These are phyloP conservation scores for Cladorrhinum sp. DNA, from an alignment of 2,329 filamentous ascomycete genomes.

Conservation along the genomic window DNA sequence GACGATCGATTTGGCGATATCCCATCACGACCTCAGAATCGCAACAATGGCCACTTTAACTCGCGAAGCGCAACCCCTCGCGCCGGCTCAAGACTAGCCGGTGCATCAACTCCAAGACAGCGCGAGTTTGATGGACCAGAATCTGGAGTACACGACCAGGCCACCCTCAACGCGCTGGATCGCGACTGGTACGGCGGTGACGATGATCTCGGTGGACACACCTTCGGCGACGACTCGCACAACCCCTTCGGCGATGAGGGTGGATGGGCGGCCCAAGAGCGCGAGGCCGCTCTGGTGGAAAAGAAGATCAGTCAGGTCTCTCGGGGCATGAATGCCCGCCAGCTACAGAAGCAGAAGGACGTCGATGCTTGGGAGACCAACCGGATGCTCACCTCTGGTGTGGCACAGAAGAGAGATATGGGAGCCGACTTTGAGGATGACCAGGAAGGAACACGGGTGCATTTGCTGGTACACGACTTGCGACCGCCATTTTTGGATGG, in stretches of 20 bases:
- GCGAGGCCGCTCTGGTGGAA: slow-evolving; percentile 72
- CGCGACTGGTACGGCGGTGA: slow-evolving; percentile 92
- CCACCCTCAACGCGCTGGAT: slow-evolving; percentile 68
- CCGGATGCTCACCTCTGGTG: slow-evolving; percentile 93
- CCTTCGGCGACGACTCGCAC: slow-evolving; percentile 87
- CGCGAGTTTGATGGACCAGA: slow-evolving; percentile 61
- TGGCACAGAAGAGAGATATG: slow-evolving; percentile 83
- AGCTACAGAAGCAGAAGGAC: slow-evolving; percentile 84
- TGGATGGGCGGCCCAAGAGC: slow-evolving; percentile 67
- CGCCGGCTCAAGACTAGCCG: slow-evolving; percentile 30
- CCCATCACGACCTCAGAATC: slow-evolving; percentile 38
- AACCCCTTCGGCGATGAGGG: slow-evolving; percentile 82
- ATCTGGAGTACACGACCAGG: slow-evolving; percentile 60
- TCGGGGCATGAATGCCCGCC: slow-evolving; percentile 65
- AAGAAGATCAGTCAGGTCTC: slow-evolving; percentile 69
- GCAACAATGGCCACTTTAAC: slow-evolving; percentile 23
- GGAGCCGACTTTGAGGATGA: slow-evolving; percentile 83
- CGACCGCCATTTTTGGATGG: slow-evolving; percentile 94
- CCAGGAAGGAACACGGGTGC: slow-evolving; percentile 82
- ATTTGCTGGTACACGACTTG: slow-evolving; percentile 89
- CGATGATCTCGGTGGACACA: slow-evolving; percentile 79
- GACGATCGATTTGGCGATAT: slow-evolving; percentile 57
- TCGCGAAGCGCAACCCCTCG: slow-evolving; percentile 31
- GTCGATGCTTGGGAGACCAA: slow-evolving; percentile 99
- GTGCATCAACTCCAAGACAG: slow-evolving; percentile 47